A percentile compares a stretch with the other conserved stretches of the same genome.
These are phyloP conservation scores for Fusarium robinianum DNA, from an alignment of 2,329 filamentous ascomycete genomes.

Conservation along the genomic window DNA sequence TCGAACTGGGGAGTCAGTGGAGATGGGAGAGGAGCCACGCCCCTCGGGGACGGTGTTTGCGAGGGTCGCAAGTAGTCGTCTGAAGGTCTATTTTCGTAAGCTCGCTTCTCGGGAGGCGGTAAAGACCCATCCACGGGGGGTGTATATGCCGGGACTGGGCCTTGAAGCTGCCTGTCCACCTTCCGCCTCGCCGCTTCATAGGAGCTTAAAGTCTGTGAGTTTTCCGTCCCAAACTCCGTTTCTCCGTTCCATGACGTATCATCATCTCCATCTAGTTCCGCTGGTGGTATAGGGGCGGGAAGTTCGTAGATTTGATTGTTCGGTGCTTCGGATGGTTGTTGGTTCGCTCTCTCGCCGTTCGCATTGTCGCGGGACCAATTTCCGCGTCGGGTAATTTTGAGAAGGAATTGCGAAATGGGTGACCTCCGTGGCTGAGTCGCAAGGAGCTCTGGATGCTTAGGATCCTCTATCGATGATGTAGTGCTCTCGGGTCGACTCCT, in stretches of 20 bases:
- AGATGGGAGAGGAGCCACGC: slow-evolving; percentile 47
- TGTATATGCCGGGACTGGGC: slow-evolving; percentile 54
- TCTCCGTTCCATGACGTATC: slow-evolving; percentile 45
- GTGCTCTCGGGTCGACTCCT: slow-evolving; percentile 31
- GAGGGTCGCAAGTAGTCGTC: slow-evolving; percentile 30
- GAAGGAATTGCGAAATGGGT: slow-evolving; percentile 42
- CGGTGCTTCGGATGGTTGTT: slow-evolving; percentile 41
- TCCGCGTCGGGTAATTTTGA: slow-evolving; percentile 47
- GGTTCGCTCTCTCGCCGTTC: slow-evolving; percentile 28
- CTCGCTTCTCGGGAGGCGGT: slow-evolving; percentile 39
- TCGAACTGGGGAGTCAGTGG: slow-evolving; percentile 54
- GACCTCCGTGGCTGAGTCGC: slow-evolving; percentile 34
- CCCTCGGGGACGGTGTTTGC: slow-evolving; percentile 31
- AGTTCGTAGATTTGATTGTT: slow-evolving; percentile 58
- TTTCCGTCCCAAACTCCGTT: slow-evolving; percentile 48
- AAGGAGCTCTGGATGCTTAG: slow-evolving; percentile 45
- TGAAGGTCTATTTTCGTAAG: slow-evolving; percentile 23
- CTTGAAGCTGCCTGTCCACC: slow-evolving; percentile 55
- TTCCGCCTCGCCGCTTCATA: slow-evolving; percentile 59
- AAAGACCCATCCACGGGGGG: slow-evolving; percentile 43
- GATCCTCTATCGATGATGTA: slow-evolving; percentile 35
- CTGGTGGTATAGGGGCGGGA: slow-evolving; percentile 51
- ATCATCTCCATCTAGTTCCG: slow-evolving; percentile 54
- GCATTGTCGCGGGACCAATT: slow-evolving; percentile 34
- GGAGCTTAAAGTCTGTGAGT: slow-evolving; percentile 47